Base-by-base conservation (phyloP, 331 rosid species). In the Rosa hybrid region DNA sequence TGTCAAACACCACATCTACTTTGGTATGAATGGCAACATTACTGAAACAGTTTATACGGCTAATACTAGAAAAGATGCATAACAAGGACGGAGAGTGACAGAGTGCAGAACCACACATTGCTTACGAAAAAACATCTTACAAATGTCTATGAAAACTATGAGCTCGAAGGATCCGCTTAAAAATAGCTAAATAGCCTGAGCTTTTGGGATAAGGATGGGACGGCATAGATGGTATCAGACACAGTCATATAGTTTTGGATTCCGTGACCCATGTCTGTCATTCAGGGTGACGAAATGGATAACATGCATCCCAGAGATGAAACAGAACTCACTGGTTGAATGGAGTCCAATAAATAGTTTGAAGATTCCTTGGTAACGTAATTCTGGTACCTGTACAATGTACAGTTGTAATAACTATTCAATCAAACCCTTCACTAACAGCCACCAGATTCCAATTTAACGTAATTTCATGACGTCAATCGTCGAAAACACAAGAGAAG, bases 301-400 rank as follows among this genome's bases (percentile, higher is more conserved):
- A 81, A 68, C 44, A 72, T 56, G 79, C 74, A 67, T 46, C 72
- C 81, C 64, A 53, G 69, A 73, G 79, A 77, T 76, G 54, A 62
- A 54, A 75, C 74, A 82, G 49, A 53, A 83, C 94, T 86, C 78
- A 87, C 96, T 49, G 93, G 97, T 78, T 84, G 80, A 78, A 91
- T 76, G 64, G 82, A 75, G 80, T 93, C 91, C 45, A 91, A 86
- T 84, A 93, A 75, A 81, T 65, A 67, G 74, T 86, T 82, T 10
- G 97, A 87, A 42, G 96, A 88, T 65, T 88, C 84, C 85, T 83
- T 83, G n/a, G 80, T 80, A 74, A 91, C 81, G 84, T 91, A 93
- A 77, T 90, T 88, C 77, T 90, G 97, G 86, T 87, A 90, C 76
- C 97, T 91, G 88, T 60, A 78, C 62, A 53, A 77, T 46, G 72